Percentiles rank a stretch among this genome's conserved stretches.
phyloP scores from a whole-genome alignment of 2,329 filamentous ascomycete species.

The Colletotrichum salicis region DNA sequence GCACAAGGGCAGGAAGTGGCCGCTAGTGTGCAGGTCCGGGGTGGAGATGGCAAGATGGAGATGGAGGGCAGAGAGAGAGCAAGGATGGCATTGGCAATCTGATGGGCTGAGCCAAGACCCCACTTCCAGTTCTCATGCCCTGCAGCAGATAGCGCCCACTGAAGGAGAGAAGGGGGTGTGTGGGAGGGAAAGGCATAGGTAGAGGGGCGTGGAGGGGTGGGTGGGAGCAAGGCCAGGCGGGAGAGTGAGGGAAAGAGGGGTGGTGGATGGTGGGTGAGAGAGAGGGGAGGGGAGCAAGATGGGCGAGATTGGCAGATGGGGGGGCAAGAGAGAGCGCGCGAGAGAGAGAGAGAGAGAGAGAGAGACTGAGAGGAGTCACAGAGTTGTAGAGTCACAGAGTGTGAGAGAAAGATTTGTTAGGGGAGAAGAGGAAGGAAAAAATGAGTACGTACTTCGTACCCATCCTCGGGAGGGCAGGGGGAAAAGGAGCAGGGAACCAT shows the following conservation, averaged over 20 bases:
- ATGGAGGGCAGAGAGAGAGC: constrained; percentile 28
- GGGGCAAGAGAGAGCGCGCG: no score
- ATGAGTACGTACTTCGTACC: constrained; percentile 15
- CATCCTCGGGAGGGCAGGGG: not conserved
- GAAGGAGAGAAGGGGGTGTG: not conserved
- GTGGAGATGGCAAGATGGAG: constrained; percentile 28
- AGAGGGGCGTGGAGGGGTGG: not conserved
- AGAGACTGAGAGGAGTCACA: no score
- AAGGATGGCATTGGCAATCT: constrained; percentile 30
- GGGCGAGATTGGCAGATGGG: constrained; percentile 17
- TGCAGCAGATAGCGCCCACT: constrained; percentile 32
- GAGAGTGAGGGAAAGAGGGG: not conserved
- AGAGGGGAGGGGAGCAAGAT: not conserved
- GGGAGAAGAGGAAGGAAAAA: not conserved
- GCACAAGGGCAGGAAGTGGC: constrained; percentile 32
- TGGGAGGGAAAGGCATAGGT: not conserved
- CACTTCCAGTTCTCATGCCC: constrained; percentile 29
- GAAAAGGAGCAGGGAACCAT: not conserved
- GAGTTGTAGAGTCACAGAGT: not conserved
- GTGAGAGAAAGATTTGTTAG: constrained; percentile 3
- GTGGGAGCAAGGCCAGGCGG: not conserved
- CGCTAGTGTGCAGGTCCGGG: constrained; percentile 28
- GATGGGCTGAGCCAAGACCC: constrained; percentile 34
- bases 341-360: not conserved
- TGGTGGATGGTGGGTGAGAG: not conserved